Evolutionary conservation across 2,329 filamentous ascomycete genomes (phyloP).

Genomic region (Ophiocordyceps polyrhachis-furcata): DNA sequence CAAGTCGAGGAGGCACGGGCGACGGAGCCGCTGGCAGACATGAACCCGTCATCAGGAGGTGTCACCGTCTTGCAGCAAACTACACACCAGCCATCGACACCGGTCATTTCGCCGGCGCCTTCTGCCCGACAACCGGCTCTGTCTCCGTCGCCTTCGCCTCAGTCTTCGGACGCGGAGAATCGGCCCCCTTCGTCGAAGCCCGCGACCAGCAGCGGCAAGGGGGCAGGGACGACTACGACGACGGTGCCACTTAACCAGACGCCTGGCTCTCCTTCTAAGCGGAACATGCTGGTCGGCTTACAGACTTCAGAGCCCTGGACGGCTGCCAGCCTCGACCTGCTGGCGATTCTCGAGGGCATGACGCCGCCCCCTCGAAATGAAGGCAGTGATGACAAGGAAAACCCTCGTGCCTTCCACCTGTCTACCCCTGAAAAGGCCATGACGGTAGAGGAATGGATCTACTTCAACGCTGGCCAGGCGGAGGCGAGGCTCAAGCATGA

Average conservation of each 20-base stretch:
- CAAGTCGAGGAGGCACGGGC: background rate
- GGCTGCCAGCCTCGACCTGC: conserved; percentile 54
- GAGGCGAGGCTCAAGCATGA: conserved; percentile 63
- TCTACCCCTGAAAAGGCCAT: conserved; percentile 66
- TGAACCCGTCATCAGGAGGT: background rate
- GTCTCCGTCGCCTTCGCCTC: conserved; percentile 49
- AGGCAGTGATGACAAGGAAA: conserved; percentile 27
- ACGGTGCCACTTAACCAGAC: conserved; percentile 27
- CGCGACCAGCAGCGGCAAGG: conserved; percentile 20
- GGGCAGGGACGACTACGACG: conserved; percentile 28
- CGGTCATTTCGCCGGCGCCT: conserved; percentile 24
- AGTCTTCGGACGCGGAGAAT: conserved; percentile 68
- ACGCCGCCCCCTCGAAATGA: background rate
- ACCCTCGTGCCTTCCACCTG: conserved; percentile 37
- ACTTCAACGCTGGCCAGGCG: conserved; percentile 59
- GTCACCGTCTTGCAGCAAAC: conserved; percentile 1
- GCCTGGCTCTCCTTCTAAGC: conserved; percentile 41
- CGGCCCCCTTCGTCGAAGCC: conserved; percentile 51
- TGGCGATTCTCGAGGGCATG: conserved; percentile 27
- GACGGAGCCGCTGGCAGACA: background rate
- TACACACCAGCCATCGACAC: conserved; percentile 21
- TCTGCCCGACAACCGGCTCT: conserved; percentile 33
- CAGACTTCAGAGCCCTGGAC: conserved; percentile 48
- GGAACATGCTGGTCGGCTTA: conserved; percentile 34
- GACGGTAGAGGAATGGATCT: conserved; percentile 88